Percentiles rank a stretch among this genome's conserved stretches.
These are phyloP conservation scores for Torulaspora gathmanii DNA, from an alignment of 805 yeast species.

Conservation along the genomic window DNA sequence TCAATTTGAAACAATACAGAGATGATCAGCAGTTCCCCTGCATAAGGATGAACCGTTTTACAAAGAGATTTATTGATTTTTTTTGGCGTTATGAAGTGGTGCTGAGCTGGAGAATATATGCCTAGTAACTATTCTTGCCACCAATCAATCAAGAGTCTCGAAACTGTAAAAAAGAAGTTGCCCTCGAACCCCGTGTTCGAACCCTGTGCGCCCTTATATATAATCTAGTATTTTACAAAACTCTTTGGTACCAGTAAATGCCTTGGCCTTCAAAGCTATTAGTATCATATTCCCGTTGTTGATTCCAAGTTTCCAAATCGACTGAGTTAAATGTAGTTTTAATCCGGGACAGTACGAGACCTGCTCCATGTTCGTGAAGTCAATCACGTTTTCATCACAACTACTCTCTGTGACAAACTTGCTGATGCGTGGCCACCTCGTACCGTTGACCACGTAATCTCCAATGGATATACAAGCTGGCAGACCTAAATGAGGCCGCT, in stretches of 20 bases:
- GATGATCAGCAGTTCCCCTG: constrained; percentile 99
- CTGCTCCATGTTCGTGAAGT: constrained; percentile 12
- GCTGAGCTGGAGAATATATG: no score
- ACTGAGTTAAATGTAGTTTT: constrained; percentile 18
- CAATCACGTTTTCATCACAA: constrained; percentile 19
- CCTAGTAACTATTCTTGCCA: no score
- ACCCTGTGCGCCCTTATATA: constrained; percentile 9
- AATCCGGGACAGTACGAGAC: constrained; percentile 14
- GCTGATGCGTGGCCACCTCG: constrained; percentile 13
- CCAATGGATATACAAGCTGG: constrained; percentile 26
- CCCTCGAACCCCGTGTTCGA: constrained; percentile 3
- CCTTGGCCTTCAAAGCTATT: constrained; percentile 23
- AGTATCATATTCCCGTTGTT: constrained; percentile 14
- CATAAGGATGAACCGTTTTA: constrained; percentile 99
- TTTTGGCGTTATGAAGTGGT: no score
- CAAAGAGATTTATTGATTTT: constrained; percentile 97
- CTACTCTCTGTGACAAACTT: constrained; percentile 12
- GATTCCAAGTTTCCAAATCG: constrained; percentile 26
- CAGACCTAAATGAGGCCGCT: constrained; percentile 10
- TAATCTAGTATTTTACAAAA: constrained; percentile 17
- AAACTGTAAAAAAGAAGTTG: not conserved
- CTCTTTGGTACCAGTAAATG: constrained; percentile 18
- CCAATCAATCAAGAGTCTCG: not conserved
- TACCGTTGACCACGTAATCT: constrained; percentile 18
- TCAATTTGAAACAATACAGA: constrained; percentile 99